Conservation (phyloP, 1,284 basidiomycete genomes). For the Inonotus obliquus region DNA sequence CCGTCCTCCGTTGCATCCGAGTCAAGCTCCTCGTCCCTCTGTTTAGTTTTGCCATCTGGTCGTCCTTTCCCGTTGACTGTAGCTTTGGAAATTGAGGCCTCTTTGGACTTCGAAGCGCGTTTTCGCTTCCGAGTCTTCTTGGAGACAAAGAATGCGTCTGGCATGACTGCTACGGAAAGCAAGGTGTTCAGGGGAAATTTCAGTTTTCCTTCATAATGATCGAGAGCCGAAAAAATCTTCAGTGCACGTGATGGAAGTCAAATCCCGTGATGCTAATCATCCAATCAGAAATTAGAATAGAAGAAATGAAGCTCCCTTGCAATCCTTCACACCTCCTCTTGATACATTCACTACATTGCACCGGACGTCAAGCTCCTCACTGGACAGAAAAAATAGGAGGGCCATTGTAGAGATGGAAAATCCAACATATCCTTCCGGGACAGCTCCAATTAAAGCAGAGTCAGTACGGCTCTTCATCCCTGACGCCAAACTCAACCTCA, state of each 20-base stretch:
- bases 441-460: constrained; percentile 75
- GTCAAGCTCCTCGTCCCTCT: constrained; percentile 56
- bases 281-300: no score
- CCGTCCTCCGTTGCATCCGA: constrained; percentile 58
- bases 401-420: background rate
- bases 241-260: background rate
- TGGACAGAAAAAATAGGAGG: background rate
- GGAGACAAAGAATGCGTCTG: constrained; percentile 18
- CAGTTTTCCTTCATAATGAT: background rate
- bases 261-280: background rate
- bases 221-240: background rate
- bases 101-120: background rate
- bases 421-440: constrained; percentile 38
- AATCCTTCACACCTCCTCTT: no score
- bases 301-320: no score
- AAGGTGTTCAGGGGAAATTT: background rate
- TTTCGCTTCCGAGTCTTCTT: constrained; percentile 19
- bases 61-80: constrained; percentile 16
- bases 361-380: no score
- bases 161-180: background rate
- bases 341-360: no score
- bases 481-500: background rate
- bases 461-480: constrained; percentile 32
- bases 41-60: constrained; percentile 17
- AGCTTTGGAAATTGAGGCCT: constrained; percentile 5